A percentile compares a stretch with the other conserved stretches of the same genome.
phyloP scores from a whole-genome alignment of 2,329 filamentous ascomycete species.

The Botrytis deweyae region DNA sequence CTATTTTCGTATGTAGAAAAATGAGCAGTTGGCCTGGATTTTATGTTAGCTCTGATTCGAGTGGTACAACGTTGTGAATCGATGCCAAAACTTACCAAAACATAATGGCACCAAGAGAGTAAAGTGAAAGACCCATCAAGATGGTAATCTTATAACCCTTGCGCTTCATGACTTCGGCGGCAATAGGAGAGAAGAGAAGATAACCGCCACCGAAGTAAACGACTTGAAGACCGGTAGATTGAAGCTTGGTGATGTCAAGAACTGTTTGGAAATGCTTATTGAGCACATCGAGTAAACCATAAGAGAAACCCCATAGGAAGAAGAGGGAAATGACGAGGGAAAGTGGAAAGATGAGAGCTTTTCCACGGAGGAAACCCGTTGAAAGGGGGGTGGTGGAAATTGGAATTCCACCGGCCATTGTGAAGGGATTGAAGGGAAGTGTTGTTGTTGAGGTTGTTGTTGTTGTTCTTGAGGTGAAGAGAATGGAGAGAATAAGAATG shows the following conservation, averaged over 20 bases:
- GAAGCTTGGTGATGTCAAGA: constrained; percentile 56
- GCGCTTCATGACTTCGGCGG: constrained; percentile 68
- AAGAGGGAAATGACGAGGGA: constrained; percentile 72
- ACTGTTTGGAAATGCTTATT: constrained; percentile 69
- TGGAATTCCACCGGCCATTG: constrained; percentile 46
- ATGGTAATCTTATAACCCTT: constrained; percentile 77
- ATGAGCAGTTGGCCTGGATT: constrained; percentile 80
- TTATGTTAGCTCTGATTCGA: constrained; percentile 39
- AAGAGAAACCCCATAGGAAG: constrained; percentile 85
- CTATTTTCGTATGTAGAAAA: constrained; percentile 53
- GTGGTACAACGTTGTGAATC: too few relatives aligned
- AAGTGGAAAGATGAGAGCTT: constrained; percentile 48
- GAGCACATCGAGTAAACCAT: constrained; percentile 78
- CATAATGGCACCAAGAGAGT: constrained; percentile 63
- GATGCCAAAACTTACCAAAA: constrained; percentile 4
- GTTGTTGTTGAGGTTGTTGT: neutral
- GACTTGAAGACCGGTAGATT: constrained; percentile 67
- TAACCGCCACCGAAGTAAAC: constrained; percentile 72
- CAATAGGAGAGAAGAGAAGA: constrained; percentile 65
- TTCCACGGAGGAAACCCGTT: constrained; percentile 43
- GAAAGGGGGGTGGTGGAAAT: constrained; percentile 41
- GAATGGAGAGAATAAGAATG: neutral
- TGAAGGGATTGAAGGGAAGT: constrained; percentile 21
- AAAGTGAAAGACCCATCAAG: constrained; percentile 71
- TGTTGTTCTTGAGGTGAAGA: neutral